These are phyloP conservation scores for Diaporthe australafricana DNA, from an alignment of 2,329 filamentous ascomycete genomes.

Conservation along the genomic window DNA sequence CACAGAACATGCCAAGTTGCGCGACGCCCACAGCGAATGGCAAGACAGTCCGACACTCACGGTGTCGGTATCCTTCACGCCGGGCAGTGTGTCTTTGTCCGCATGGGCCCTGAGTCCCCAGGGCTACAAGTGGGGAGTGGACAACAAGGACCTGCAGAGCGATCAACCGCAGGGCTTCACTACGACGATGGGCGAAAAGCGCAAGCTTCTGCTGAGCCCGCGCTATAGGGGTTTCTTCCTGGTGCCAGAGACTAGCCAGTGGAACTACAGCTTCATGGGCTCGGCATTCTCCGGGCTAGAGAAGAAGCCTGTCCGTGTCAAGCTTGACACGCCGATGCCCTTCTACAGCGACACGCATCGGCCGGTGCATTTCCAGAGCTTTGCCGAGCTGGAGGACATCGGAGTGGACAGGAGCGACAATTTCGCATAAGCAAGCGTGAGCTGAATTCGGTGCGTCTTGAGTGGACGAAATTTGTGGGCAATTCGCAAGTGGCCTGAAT, in stretches of 20 bases:
- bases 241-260: constrained; percentile 87
- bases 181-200: constrained; percentile 93
- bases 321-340: constrained; percentile 88
- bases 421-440: constrained; percentile 75
- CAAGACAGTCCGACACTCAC: constrained; percentile 91
- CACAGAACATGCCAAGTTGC: constrained; percentile 90
- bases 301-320: constrained; percentile 91
- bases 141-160: constrained; percentile 92
- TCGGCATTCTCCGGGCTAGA: constrained; percentile 87
- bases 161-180: constrained; percentile 96
- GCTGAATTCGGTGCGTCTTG: constrained; percentile 7
- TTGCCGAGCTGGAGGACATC: constrained; percentile 95
- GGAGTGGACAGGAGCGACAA: constrained; percentile 95
- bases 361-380: constrained; percentile 95
- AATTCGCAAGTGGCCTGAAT: background rate
- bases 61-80: constrained; percentile 96
- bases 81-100: constrained; percentile 92
- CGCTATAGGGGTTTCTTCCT: constrained; percentile 97
- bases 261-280: constrained; percentile 99
- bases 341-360: constrained; percentile 96
- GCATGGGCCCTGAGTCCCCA: constrained; percentile 93
- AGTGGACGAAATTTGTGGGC: background rate
- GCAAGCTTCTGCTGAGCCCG: constrained; percentile 91
- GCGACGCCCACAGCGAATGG: constrained; percentile 84
- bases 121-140: constrained; percentile 96